Conservation (phyloP, 1,284 basidiomycete genomes). For the Quambalaria eucalypti region DNA sequence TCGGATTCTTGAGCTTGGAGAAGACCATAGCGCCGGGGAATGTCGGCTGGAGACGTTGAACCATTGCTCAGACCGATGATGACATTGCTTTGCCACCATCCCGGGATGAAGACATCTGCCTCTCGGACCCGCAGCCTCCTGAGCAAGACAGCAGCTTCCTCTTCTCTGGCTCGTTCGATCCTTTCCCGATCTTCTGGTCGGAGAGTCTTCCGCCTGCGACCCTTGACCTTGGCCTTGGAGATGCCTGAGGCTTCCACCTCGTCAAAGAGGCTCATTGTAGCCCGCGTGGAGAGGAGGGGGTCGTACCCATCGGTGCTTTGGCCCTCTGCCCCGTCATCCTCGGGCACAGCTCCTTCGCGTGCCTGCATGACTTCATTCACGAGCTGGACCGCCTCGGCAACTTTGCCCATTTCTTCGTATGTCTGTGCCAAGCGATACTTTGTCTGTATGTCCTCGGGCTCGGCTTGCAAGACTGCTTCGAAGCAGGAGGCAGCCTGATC, state of each 20-base stretch:
- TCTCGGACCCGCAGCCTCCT: conserved; percentile 28
- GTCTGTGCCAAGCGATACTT: conserved; percentile 61
- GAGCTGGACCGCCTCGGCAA: conserved; percentile 69
- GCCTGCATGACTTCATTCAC: conserved; percentile 62
- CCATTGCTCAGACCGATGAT: conserved; percentile 10
- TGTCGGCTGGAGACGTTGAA: too few species aligned
- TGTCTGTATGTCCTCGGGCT: conserved; percentile 63
- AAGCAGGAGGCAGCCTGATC: conserved; percentile 26
- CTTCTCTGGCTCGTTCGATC: conserved; percentile 34
- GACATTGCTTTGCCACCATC: conserved; percentile 35
- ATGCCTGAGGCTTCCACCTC: conserved; percentile 9
- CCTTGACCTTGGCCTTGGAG: conserved; percentile 3
- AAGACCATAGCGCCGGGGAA: neutral
- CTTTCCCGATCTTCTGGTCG: conserved; percentile 6
- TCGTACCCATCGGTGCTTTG: neutral
- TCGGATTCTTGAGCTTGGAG: too few species aligned
- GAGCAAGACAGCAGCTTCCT: conserved; percentile 34
- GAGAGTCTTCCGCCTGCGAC: neutral
- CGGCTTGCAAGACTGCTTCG: conserved; percentile 60
- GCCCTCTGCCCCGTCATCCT: conserved; percentile 6
- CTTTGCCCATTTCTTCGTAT: conserved; percentile 68
- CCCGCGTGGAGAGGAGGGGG: neutral
- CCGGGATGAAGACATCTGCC: conserved; percentile 26
- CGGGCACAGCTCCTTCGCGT: neutral
- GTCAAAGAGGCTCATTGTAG: conserved; percentile 26